A percentile compares a stretch with the other conserved stretches of the same genome.
phyloP scores from a whole-genome alignment of 345 rosid genomes.

The Aurinia saxatilis region DNA sequence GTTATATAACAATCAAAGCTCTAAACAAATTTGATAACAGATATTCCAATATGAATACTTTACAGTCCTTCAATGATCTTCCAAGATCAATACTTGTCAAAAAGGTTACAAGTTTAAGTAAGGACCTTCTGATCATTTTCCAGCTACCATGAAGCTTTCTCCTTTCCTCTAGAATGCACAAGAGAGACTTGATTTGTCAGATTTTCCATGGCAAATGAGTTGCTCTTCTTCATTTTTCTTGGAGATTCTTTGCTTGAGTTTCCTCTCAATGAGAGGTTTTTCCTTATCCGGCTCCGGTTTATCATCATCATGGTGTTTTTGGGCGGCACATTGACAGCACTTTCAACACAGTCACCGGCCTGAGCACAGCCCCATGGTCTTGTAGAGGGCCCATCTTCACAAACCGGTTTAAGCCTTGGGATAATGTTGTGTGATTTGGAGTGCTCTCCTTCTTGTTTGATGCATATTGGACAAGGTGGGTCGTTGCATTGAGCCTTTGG shows the following conservation, averaged over 20 bases:
- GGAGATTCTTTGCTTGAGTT: constrained; percentile 48
- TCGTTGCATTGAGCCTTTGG: constrained; percentile 59
- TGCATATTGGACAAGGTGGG: constrained; percentile 77
- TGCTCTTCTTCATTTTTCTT: constrained; percentile 41
- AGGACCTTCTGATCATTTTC: not conserved
- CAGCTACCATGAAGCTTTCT: constrained; percentile 18
- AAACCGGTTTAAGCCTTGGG: constrained; percentile 37
- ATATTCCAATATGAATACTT: constrained; percentile 4
- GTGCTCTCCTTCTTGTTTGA: constrained; percentile 44
- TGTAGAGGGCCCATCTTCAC: constrained; percentile 45
- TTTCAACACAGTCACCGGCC: constrained; percentile 55
- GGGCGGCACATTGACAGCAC: constrained; percentile 43
- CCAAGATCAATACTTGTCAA: constrained; percentile 2
- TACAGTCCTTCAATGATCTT: not conserved
- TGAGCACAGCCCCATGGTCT: constrained; percentile 63
- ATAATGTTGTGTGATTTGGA: constrained; percentile 30
- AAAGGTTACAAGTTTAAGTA: not conserved
- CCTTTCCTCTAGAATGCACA: constrained; percentile 36
- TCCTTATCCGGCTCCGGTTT: constrained; percentile 43
- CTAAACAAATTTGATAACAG: constrained; percentile 12
- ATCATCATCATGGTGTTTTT: constrained; percentile 42
- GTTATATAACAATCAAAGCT: constrained; percentile 9
- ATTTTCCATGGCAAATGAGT: constrained; percentile 26
- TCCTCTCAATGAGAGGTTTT: constrained; percentile 43
- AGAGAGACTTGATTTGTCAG: constrained; percentile 28